phyloP scores from a whole-genome alignment of 148 eudicot genomes.

The Mesembryanthemum crystallinum region DNA sequence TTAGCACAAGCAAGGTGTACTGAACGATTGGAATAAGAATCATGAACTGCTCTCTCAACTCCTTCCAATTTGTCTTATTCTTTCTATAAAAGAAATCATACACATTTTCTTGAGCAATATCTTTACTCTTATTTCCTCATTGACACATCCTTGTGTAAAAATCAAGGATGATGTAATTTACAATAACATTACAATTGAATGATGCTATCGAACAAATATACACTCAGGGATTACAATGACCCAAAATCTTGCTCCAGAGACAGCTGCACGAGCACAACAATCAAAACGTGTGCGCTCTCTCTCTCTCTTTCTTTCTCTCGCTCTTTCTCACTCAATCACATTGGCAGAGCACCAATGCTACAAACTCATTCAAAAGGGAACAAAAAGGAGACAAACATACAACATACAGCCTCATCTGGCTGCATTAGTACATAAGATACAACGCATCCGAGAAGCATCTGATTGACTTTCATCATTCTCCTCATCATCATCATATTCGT shows the following conservation, averaged over 20 bases:
- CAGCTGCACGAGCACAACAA: constrained; percentile 11
- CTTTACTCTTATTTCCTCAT: too few relatives aligned
- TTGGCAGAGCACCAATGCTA: not conserved
- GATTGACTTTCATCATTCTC: constrained; percentile 36
- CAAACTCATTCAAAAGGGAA: constrained; percentile 6
- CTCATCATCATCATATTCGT: constrained; percentile 41
- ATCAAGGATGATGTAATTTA: too few relatives aligned
- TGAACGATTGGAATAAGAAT: too few relatives aligned
- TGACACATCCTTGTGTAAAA: too few relatives aligned
- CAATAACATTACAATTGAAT: too few relatives aligned
- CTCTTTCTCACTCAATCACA: constrained; percentile 3
- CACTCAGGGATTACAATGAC: too few relatives aligned
- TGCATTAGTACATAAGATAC: constrained; percentile 89
- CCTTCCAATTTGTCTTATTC: too few relatives aligned
- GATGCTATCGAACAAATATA: too few relatives aligned
- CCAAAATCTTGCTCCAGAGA: constrained; percentile 20
- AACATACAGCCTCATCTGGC: constrained; percentile 42
- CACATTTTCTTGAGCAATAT: too few relatives aligned
- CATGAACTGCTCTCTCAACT: too few relatives aligned
- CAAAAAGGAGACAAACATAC: constrained; percentile 14
- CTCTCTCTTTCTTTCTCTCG: constrained; percentile 10
- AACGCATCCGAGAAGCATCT: constrained; percentile 53
- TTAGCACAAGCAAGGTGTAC: too few relatives aligned
- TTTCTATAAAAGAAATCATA: too few relatives aligned
- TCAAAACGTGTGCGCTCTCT: not conserved